Conservation (phyloP, 176 grass and related monocot species). For the Musa troglodytarum region DNA sequence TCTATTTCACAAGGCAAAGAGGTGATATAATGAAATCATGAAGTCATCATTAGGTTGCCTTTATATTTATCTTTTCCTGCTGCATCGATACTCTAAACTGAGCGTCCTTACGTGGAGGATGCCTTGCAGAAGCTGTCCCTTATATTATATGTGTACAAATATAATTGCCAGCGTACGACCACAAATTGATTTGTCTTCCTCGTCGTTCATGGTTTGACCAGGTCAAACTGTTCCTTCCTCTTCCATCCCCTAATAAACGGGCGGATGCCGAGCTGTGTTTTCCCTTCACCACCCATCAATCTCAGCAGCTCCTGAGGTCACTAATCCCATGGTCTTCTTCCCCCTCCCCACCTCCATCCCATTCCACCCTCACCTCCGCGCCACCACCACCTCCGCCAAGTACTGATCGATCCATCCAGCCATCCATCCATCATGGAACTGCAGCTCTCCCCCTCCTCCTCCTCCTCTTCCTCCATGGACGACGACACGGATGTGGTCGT, state of each 20-base stretch:
- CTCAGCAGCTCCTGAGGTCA: not conserved
- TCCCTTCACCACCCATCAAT: not conserved
- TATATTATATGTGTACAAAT: too few relatives aligned
- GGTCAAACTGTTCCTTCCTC: not conserved
- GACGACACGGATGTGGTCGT: not conserved
- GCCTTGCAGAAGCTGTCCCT: too few relatives aligned
- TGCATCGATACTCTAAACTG: too few relatives aligned
- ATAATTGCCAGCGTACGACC: not conserved
- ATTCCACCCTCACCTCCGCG: not conserved
- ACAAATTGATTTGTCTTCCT: not conserved
- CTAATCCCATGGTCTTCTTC: not conserved
- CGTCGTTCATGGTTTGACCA: not conserved
- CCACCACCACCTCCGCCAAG: too few relatives aligned
- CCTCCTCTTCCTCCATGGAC: not conserved
- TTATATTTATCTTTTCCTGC: too few relatives aligned
- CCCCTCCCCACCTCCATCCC: not conserved
- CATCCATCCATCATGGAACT: too few relatives aligned
- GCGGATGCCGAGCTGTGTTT: not conserved
- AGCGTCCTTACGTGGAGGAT: too few relatives aligned
- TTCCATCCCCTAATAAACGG: not conserved
- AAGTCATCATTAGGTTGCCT: too few relatives aligned
- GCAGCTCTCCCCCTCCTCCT: not conserved
- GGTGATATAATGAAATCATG: too few relatives aligned
- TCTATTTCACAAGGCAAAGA: too few relatives aligned
- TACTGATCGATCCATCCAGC: too few relatives aligned